phyloP scores from a whole-genome alignment of 345 rosid species.

The Citrus inodora region DNA sequence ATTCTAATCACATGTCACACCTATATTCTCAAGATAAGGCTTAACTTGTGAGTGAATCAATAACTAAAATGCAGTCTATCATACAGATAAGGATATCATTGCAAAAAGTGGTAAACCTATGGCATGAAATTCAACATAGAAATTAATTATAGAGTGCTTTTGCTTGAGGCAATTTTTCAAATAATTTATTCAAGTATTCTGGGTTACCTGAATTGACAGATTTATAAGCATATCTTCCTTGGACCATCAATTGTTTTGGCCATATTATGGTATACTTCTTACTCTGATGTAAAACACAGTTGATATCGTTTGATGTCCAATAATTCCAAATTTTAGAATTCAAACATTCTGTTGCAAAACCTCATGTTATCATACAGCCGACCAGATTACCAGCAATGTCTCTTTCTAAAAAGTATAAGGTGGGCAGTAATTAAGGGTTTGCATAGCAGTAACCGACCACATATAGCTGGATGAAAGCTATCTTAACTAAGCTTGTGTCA shows the following conservation, averaged over 20 bases:
- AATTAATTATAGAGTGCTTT: background rate
- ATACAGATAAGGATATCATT: background rate
- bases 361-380: background rate
- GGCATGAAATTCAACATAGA: background rate
- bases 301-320: background rate
- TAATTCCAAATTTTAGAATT: background rate
- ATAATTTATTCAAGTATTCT: background rate
- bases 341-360: background rate
- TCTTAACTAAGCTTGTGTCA: background rate
- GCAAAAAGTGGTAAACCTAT: background rate
- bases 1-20: background rate
- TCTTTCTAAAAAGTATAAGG: background rate
- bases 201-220: background rate
- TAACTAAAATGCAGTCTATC: background rate
- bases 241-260: background rate
- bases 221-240: background rate
- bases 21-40: background rate
- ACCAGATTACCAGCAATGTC: background rate
- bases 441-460: background rate
- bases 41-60: background rate
- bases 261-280: too few relatives aligned
- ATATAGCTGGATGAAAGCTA: background rate
- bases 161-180: too few relatives aligned
- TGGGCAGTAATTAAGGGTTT: background rate
- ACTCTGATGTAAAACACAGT: constrained; percentile 1